Base-by-base conservation (phyloP, 1,284 basidiomycete species). In the Wallemia mellicola region DNA sequence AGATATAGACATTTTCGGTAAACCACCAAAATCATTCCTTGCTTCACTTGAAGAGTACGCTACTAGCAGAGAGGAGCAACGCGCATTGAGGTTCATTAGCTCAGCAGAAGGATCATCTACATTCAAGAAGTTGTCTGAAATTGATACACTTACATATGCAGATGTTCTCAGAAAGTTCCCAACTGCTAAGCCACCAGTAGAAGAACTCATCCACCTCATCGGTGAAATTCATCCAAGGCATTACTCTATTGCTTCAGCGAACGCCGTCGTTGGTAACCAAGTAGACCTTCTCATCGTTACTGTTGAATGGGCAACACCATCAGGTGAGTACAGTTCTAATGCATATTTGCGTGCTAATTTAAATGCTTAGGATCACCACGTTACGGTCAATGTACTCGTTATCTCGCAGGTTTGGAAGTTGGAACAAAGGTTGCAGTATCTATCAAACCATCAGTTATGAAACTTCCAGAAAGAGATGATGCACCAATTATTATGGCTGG, bases 391-490 rank as follows among this genome's bases (percentile, higher is more conserved):
- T 98, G 92, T 71, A 98, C 94, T 1, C 79, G 89, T 64, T 98
- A 98, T 72, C 80, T 98, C 48, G 80, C 83, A 26, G 79, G 77
- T 48, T 77, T 98, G 60, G 78, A 78, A 67, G 71, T 82, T 26
- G 94, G 94, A 28, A 83, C 86, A 70, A 82, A 91, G 71, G 88
- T 98, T 28, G 96, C 91, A 1, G 92, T 95, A 19, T 95, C 89
- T 22, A 83, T 98, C 73, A 95, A 95, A 72, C 94, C 94, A 24
- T 92, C 87, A 67, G 92, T 98, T 58, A 98, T 98, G 92, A 98
- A 95, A 83, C 75, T 94, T 11, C 92, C 94, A 61, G 82, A 83
- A 2, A 76, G 80, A 68, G 75, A 81, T 68, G 76, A 75, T 61
- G 88, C 94, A 70, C 92, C 92, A 57, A 77, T 98, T 71, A 94